phyloP scores from a whole-genome alignment of 495 filamentous ascomycete species.

The Aspergillus heteromorphus region DNA sequence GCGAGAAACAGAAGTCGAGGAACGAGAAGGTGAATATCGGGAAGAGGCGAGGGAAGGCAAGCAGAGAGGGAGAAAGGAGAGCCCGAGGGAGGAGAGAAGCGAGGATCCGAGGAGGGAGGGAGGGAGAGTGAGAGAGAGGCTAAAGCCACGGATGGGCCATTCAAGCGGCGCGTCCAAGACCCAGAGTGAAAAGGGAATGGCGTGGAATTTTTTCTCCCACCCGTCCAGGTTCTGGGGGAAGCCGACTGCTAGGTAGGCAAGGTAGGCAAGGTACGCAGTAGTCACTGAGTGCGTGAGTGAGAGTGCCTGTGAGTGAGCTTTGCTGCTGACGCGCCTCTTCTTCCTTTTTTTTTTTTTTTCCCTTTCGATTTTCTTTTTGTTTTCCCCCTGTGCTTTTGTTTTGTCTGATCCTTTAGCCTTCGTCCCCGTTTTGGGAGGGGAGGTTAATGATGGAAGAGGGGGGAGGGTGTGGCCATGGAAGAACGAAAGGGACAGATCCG shows the following conservation, averaged over 20 bases:
- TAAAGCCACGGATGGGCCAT: conserved; percentile 26
- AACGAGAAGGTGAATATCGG: conserved; percentile 22
- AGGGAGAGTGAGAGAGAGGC: conserved; percentile 20
- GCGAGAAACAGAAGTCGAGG: conserved; percentile 16
- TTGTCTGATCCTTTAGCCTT: not conserved
- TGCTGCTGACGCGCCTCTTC: not conserved
- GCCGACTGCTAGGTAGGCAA: conserved; percentile 3
- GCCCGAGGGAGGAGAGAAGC: conserved; percentile 13
- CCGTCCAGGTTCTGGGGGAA: conserved; percentile 17
- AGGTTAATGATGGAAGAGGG: conserved; percentile 6
- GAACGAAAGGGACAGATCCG: conserved; percentile 7
- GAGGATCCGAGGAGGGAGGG: conserved; percentile 5
- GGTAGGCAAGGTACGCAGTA: not conserved
- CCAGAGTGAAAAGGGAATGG: conserved; percentile 30
- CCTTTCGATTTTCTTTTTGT: not conserved
- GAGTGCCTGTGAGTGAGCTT: not conserved
- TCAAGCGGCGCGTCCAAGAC: conserved; percentile 25
- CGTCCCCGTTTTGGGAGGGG: not conserved
- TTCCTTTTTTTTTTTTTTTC: conserved; percentile 1
- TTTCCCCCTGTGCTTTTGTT: not conserved
- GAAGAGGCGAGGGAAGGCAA: conserved; percentile 7
- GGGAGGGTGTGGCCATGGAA: not conserved
- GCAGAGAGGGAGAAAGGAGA: conserved; percentile 15
- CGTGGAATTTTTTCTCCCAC: conserved; percentile 26
- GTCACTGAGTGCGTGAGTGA: not conserved